Evolutionary conservation across 23 red algal species (phyloP).

Genomic region (Chondrus crispus): DNA sequence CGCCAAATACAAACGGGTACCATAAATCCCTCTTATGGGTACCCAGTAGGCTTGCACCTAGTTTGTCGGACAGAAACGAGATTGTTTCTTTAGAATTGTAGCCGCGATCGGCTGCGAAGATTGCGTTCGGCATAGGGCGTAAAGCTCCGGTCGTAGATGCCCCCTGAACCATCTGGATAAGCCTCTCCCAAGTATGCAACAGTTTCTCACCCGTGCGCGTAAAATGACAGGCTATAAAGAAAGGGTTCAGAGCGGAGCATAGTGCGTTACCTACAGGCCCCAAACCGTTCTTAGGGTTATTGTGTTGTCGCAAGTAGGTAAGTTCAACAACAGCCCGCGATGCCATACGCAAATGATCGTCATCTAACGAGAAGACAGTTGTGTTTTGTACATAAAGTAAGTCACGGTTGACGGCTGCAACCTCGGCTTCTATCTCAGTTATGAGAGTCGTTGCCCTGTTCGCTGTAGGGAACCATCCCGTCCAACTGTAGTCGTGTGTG

Average conservation of each 20-base stretch:
- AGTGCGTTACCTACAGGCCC: slow-evolving; percentile 1
- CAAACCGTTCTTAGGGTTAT: neutral
- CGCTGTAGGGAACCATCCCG: neutral
- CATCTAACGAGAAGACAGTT: neutral
- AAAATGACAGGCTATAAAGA: neutral
- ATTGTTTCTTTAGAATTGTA: neutral
- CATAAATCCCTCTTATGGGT: neutral
- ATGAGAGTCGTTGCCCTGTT: neutral
- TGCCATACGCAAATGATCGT: neutral
- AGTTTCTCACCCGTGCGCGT: neutral
- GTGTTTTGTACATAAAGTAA: neutral
- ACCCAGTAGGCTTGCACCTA: neutral
- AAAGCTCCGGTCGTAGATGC: neutral
- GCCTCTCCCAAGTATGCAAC: neutral
- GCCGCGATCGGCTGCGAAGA: neutral
- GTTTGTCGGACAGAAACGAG: neutral
- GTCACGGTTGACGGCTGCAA: neutral
- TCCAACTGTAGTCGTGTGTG: neutral
- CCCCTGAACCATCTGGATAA: neutral
- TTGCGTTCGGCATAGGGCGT: neutral
- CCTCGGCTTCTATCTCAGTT: neutral
- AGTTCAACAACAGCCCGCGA: neutral
- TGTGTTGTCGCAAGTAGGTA: neutral
- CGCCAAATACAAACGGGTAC: neutral
- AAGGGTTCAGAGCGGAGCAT: neutral